A percentile compares a stretch with the other conserved stretches of the same genome.
phyloP scores from a whole-genome alignment of 495 filamentous ascomycete genomes.

The Neurospora africana region DNA sequence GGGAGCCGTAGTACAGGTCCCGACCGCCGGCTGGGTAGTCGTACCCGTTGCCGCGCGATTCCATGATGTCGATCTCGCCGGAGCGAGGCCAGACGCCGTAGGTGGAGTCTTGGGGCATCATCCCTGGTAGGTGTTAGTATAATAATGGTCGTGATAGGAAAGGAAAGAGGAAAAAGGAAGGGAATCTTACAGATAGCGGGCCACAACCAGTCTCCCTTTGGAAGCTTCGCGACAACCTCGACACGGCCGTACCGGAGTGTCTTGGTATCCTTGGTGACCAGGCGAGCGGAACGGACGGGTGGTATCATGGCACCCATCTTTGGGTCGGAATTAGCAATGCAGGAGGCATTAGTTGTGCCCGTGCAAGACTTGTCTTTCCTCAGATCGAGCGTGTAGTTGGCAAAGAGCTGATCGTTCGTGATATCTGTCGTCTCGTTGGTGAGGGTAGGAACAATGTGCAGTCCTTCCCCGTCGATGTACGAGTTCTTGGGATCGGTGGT shows the following conservation, averaged over 20 bases:
- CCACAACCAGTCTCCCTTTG: constrained; percentile 34
- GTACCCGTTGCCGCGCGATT: constrained; percentile 14
- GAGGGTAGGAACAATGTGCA: constrained; percentile 38
- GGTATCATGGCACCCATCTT: constrained; percentile 28
- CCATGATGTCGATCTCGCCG: constrained; percentile 26
- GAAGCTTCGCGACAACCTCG: constrained; percentile 35
- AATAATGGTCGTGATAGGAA: not conserved
- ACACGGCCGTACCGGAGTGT: constrained; percentile 30
- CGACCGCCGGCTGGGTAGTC: constrained; percentile 9
- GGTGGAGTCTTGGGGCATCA: constrained; percentile 28
- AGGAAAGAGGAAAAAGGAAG: not conserved
- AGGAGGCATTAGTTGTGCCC: constrained; percentile 12
- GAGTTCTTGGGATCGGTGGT: constrained; percentile 32
- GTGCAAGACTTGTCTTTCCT: constrained; percentile 28
- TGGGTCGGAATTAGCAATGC: constrained; percentile 23
- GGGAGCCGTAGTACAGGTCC: constrained; percentile 11
- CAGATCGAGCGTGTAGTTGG: constrained; percentile 25
- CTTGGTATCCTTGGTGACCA: constrained; percentile 31
- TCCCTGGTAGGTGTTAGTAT: constrained; percentile 5
- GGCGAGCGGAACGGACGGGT: constrained; percentile 30
- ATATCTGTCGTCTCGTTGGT: constrained; percentile 29
- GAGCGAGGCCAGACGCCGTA: constrained; percentile 27
- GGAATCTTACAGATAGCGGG: constrained; percentile 26
- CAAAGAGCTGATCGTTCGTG: constrained; percentile 19
- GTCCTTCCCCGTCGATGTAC: constrained; percentile 27